phyloP scores from a whole-genome alignment of 169 alveolate genomes.

The Eimeria acervulina region DNA sequence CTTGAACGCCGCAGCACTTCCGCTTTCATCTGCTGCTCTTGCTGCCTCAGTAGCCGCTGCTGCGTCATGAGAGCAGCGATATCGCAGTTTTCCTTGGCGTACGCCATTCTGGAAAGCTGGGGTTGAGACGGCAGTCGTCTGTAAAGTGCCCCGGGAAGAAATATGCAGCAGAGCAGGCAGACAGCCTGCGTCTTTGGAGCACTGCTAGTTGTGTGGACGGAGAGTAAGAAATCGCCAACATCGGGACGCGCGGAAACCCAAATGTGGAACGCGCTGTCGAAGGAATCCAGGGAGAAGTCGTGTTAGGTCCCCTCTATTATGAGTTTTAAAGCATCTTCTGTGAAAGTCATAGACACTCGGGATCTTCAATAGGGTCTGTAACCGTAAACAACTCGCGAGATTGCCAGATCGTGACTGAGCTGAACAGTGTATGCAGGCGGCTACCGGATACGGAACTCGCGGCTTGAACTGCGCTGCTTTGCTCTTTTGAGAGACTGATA shows the following conservation, averaged over 20 bases:
- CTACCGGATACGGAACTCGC: not conserved
- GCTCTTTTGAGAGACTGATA: not conserved
- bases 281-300: too few relatives aligned
- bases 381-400: not conserved
- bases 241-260: constrained; percentile 44
- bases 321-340: not conserved
- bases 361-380: too few relatives aligned
- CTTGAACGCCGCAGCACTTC: constrained; percentile 36
- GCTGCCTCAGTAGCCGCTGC: constrained; percentile 60
- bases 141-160: not conserved
- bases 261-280: too few relatives aligned
- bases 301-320: not conserved
- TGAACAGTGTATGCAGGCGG: not conserved
- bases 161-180: not conserved
- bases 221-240: not conserved
- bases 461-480: not conserved
- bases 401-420: not conserved
- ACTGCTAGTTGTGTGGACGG: not conserved
- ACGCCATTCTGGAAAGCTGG: not conserved
- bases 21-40: constrained; percentile 50
- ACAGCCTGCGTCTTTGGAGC: constrained; percentile 30
- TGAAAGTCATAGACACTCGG: not conserved
- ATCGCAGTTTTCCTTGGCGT: constrained; percentile 4
- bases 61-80: constrained; percentile 47
- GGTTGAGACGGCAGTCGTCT: not conserved